Base-by-base conservation (phyloP, 129 eudicot genomes). In the Scalesia atractyloides region DNA sequence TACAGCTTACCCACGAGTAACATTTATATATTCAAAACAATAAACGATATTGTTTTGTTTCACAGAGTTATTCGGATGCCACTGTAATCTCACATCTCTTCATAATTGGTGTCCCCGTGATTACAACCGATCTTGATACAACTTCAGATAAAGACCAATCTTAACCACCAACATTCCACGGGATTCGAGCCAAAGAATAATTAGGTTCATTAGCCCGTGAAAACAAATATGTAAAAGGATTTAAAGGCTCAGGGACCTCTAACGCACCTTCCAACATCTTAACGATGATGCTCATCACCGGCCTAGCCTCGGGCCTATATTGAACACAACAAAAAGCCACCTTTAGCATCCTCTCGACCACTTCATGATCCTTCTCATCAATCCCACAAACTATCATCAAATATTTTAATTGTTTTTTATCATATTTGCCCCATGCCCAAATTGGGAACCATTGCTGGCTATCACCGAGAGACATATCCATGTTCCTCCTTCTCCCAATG, bases 241-340 rank as follows among this genome's bases (percentile, higher is more conserved):
- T n/a, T n/a, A n/a, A n/a, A n/a, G n/a, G n/a, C 26, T 22, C 26
- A 2, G 26, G 26, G 26, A 22, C 37, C 48, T 64, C 73, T 18
- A 57, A 30, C 44, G 19, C 74, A 9, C 81, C 75, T 76, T 76
- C 74, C 69, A 76, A 44, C 75, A 76, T 76, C 33, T 76, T 68
- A 48, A 76, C 61, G 22, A 76, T 74, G 4, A 36, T 1, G 11
- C 74, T 76, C 81, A 76, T 76, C 47, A 15, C 2, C 5, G 75
- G 81, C 63, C 80, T 67, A 11, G 6, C 9, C 48, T 74, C 72
- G 15, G 67, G 57, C 56, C 10, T 67, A 26, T 66, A 67, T 37
- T 66, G 73, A 44, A 75, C 68, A 17, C 74, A 75, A 17, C 73
- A 75, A 16, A 75, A 34, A 64, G 58, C 66, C 14, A 75, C 54